Conservation (phyloP, 208 protist species). For the Trypanosoma platydactyli region DNA sequence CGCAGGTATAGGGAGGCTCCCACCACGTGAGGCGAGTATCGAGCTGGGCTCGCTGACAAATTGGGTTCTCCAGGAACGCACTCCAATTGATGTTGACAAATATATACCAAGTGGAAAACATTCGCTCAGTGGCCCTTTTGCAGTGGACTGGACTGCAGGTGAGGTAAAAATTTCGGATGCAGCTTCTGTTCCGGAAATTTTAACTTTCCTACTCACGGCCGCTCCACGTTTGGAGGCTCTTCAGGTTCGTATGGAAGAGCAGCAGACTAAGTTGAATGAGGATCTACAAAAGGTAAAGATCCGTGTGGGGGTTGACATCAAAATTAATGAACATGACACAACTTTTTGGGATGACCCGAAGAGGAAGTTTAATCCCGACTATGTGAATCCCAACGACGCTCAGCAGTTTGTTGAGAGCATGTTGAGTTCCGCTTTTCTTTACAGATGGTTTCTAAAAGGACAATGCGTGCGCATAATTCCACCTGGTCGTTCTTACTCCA, state of each 20-base stretch:
- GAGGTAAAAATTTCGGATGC: constrained; percentile 88
- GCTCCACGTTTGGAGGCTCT: constrained; percentile 87
- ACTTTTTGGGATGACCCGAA: constrained; percentile 86
- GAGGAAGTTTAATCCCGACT: constrained; percentile 50
- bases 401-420: constrained; percentile 67
- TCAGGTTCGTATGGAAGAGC: constrained; percentile 86
- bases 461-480: constrained; percentile 74
- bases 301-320: constrained; percentile 66
- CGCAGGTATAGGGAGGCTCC: constrained; percentile 48
- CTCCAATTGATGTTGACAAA: constrained; percentile 49
- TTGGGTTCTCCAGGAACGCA: constrained; percentile 78
- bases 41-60: constrained; percentile 67
- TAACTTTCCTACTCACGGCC: constrained; percentile 83
- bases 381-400: constrained; percentile 77
- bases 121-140: constrained; percentile 51
- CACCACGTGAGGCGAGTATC: constrained; percentile 41
- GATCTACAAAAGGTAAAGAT: constrained; percentile 77
- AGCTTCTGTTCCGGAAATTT: constrained; percentile 81
- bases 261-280: constrained; percentile 63
- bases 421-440: constrained; percentile 70
- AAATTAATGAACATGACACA: constrained; percentile 80
- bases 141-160: constrained; percentile 84
- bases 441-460: constrained; percentile 82
- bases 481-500: constrained; percentile 66
- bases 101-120: constrained; percentile 34